These are phyloP conservation scores for Rhizoctonia solani DNA, from an alignment of 1,284 basidiomycete genomes.

Conservation along the genomic window DNA sequence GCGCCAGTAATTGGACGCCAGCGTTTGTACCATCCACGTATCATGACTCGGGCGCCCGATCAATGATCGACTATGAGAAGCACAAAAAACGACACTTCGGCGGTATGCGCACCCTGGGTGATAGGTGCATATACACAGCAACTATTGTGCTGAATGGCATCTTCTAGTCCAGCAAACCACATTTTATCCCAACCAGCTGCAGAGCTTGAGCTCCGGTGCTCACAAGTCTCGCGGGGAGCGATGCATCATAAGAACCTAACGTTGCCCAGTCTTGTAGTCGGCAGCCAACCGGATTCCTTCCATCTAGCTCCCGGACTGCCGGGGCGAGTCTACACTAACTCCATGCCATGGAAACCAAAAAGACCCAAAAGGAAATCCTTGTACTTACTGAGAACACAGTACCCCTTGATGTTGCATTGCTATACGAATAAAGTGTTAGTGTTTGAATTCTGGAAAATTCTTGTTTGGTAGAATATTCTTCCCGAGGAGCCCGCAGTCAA, in stretches of 20 bases:
- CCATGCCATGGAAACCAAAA: not conserved
- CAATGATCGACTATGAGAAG: not conserved
- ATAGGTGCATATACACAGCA: not conserved
- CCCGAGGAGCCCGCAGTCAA: not conserved
- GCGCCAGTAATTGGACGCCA: not conserved
- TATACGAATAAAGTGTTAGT: conserved; percentile 42
- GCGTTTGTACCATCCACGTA: not conserved
- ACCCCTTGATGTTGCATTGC: conserved; percentile 73
- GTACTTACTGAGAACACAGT: conserved; percentile 77
- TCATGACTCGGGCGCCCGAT: not conserved
- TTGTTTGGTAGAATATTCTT: not conserved
- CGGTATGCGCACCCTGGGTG: not conserved
- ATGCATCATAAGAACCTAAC: not conserved
- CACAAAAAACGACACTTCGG: not conserved
- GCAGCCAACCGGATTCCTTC: not conserved
- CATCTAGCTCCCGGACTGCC: not conserved
- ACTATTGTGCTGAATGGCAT: too few relatives aligned
- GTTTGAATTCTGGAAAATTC: conserved; percentile 1
- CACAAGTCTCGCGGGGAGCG: too few relatives aligned
- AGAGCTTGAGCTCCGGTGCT: too few relatives aligned
- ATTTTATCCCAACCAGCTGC: too few relatives aligned
- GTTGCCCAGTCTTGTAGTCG: not conserved
- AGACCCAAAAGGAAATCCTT: not conserved
- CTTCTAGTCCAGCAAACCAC: too few relatives aligned
- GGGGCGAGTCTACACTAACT: not conserved